Evolutionary conservation across 2,329 filamentous ascomycete species (phyloP).

Genomic region (Mycosphaerella arachidis): DNA sequence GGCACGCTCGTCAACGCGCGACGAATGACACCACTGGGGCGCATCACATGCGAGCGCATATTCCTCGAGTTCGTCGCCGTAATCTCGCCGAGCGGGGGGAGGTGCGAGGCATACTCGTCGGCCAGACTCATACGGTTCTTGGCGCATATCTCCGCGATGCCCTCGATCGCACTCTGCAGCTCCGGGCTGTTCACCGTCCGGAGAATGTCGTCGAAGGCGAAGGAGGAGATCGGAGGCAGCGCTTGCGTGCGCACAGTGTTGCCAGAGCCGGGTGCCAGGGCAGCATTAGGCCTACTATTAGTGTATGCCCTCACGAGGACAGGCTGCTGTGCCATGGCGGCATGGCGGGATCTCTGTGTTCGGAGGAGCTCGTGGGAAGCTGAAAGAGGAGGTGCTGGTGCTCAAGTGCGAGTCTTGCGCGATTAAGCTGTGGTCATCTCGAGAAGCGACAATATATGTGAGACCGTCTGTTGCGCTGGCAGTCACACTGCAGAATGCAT

Average conservation of each 20-base stretch:
- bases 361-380: neutral
- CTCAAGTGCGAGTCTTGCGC: neutral
- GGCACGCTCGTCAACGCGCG: slow-evolving; percentile 45
- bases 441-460: neutral
- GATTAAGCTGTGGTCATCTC: neutral
- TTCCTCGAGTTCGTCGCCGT: slow-evolving; percentile 23
- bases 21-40: slow-evolving; percentile 23
- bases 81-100: slow-evolving; percentile 59
- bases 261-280: neutral
- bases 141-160: slow-evolving; percentile 60
- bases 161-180: slow-evolving; percentile 54
- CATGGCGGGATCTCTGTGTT: slow-evolving; percentile 1
- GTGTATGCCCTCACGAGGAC: slow-evolving; percentile 38
- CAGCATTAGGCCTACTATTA: slow-evolving; percentile 9
- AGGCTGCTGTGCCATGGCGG: slow-evolving; percentile 36
- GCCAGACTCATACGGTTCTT: slow-evolving; percentile 57
- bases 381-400: neutral
- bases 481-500: slow-evolving; percentile 1
- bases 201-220: slow-evolving; percentile 32
- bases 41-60: slow-evolving; percentile 15
- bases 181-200: slow-evolving; percentile 43
- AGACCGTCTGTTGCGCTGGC: neutral
- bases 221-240: slow-evolving; percentile 31
- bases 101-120: slow-evolving; percentile 59
- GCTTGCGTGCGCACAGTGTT: slow-evolving; percentile 14